Evolutionary conservation across 179 eudicot species (phyloP), one percentile per base, ranked within the genome.

Genomic region (Beta corolliflora): DNA sequence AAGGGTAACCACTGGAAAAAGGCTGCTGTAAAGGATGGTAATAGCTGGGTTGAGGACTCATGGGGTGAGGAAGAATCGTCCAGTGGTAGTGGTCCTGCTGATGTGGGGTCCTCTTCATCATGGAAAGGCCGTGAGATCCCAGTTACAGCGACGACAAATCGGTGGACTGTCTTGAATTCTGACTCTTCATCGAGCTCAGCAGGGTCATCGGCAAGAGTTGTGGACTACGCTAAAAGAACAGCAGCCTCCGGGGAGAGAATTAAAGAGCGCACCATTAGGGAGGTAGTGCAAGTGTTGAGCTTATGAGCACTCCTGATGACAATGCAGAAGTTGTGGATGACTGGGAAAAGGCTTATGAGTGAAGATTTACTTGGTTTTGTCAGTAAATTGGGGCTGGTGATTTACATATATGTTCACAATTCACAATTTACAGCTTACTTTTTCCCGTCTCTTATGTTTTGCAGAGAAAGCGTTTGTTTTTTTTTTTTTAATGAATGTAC

Each of bases 1-100:
- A 93, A 88, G 84, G 89, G 85, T 74, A 91, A 88, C 73, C 92
- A 96, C 13, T 94, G 98, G 99, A 94, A 91, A 81, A 96, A 94
- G 81, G 93, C 91, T n/a, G 92, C 90, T n/a, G 75, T 87, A 71
- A 90, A 90, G 87, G 97, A 92, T 18, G 77, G 91, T 52, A 89
- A 84, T 73, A 73, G 11, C 31, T 83, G 92, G 91, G 86, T 77
- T 55, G 93, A 90, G 31, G 91, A 90, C 84, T 84, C 91, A 41
- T 93, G 95, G 98, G 93, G 89, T 53, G 91, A 86, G 64, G 94
- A 88, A 73, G 94, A 91, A 54, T 89, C 90, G 90, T 78, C 89
- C 14, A 72, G 44, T 68, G 86, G 75, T 71, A 65, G 48, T 68
- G 86, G 63, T 73, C 53, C 88, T 25, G 68, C 79, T 41, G 87